phyloP scores from a whole-genome alignment of 805 yeast species.

The Metschnikowia gelsemii region DNA sequence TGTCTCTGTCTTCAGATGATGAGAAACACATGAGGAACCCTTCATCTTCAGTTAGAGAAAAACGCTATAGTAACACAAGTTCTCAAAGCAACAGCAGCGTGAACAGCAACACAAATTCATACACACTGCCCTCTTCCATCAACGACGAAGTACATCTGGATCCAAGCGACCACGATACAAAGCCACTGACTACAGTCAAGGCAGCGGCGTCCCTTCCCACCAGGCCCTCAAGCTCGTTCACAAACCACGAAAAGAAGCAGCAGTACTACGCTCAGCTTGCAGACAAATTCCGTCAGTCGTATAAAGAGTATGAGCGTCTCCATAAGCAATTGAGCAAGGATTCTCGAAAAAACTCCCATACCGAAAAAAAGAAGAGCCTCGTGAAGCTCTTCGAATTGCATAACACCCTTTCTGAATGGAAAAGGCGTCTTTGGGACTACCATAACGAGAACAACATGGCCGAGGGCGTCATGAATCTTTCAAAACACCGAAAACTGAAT shows the following conservation, averaged over 20 bases:
- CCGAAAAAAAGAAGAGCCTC: conserved; percentile 26
- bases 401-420: conserved; percentile 53
- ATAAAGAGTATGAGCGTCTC: conserved; percentile 20
- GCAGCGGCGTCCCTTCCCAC: conserved; percentile 13
- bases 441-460: conserved; percentile 35
- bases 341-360: conserved; percentile 10
- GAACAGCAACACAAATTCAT: conserved; percentile 20
- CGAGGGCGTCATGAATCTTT: conserved; percentile 34
- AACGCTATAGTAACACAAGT: conserved; percentile 18
- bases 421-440: conserved; percentile 52
- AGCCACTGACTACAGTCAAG: conserved; percentile 3
- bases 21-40: conserved; percentile 21
- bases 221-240: conserved; percentile 17
- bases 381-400: conserved; percentile 49
- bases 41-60: conserved; percentile 10
- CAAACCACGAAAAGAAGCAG: conserved; percentile 21
- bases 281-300: conserved; percentile 17
- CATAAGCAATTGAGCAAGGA: conserved; percentile 16
- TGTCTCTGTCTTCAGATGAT: conserved; percentile 25
- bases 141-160: conserved; percentile 26
- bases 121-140: conserved; percentile 40
- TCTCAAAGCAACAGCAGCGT: conserved; percentile 16
- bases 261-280: conserved; percentile 22
- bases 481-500: conserved; percentile 37
- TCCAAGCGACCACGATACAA: conserved; percentile 18